Conservation (phyloP, 2,329 filamentous ascomycete genomes). For the Fusarium nodosum region DNA sequence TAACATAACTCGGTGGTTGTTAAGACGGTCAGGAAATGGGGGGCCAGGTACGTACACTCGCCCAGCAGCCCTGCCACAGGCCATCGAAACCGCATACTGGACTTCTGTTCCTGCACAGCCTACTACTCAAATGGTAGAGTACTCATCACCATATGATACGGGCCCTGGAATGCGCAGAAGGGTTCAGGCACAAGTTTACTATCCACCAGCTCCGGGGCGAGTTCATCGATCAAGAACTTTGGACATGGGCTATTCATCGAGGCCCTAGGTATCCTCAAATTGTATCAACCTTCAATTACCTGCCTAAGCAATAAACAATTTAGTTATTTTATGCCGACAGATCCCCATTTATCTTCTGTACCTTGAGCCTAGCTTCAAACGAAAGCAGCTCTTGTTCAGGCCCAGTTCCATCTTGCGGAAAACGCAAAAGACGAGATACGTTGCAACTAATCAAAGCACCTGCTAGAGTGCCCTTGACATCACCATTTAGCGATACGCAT, state of each 20-base stretch:
- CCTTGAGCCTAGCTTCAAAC: neutral
- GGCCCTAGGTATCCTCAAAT: neutral
- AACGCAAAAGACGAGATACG: too few species aligned
- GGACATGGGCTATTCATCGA: neutral
- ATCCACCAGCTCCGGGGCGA: neutral
- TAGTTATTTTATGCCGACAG: neutral
- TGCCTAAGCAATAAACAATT: neutral
- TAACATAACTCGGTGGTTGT: conserved; percentile 52
- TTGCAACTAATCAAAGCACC: too few species aligned
- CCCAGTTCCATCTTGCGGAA: too few species aligned
- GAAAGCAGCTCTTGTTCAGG: too few species aligned
- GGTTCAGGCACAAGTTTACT: conserved; percentile 18
- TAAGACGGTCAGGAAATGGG: conserved; percentile 34
- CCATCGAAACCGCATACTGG: conserved; percentile 24
- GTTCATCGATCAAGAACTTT: conserved; percentile 6
- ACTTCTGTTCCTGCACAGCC: conserved; percentile 10
- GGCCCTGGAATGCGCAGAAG: conserved; percentile 28
- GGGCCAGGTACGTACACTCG: conserved; percentile 26
- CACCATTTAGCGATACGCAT: too few species aligned
- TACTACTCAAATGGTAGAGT: conserved; percentile 12
- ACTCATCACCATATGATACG: conserved; percentile 18
- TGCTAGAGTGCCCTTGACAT: too few species aligned
- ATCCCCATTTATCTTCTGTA: neutral
- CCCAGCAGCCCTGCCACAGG: conserved; percentile 26
- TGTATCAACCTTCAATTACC: neutral